Evolutionary conservation across 495 filamentous ascomycete species (phyloP).

Genomic region (Aspergillus bridgeri): DNA sequence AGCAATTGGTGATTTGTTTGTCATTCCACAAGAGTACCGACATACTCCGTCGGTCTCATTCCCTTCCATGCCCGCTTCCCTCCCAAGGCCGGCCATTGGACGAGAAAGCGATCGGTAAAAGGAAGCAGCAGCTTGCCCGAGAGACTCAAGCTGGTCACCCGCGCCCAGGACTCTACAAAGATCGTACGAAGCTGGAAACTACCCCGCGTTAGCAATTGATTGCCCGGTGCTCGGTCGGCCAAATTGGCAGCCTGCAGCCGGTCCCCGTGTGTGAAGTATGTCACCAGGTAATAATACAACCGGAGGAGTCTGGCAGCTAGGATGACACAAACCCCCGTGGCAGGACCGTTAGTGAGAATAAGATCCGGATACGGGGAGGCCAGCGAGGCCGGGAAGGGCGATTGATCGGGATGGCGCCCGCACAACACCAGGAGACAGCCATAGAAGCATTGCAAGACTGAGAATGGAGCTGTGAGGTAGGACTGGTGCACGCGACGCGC

Average conservation of each 20-base stretch:
- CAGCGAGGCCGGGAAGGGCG: slow-evolving; percentile 15
- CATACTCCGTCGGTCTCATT: slow-evolving; percentile 42
- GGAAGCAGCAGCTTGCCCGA: slow-evolving; percentile 69
- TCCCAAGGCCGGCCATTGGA: slow-evolving; percentile 66
- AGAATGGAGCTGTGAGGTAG: slow-evolving; percentile 61
- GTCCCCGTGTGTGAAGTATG: slow-evolving; percentile 3
- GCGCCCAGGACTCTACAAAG: slow-evolving; percentile 90
- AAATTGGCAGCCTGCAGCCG: not conserved
- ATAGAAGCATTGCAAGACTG: slow-evolving; percentile 55
- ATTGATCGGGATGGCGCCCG: slow-evolving; percentile 33
- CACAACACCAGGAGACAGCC: slow-evolving; percentile 42
- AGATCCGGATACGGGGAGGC: slow-evolving; percentile 59
- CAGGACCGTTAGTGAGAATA: slow-evolving; percentile 86
- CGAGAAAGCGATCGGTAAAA: slow-evolving; percentile 66
- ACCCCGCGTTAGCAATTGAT: not conserved
- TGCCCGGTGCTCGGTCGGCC: not conserved
- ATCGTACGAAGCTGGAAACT: slow-evolving; percentile 61
- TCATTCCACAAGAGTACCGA: slow-evolving; percentile 46
- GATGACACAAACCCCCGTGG: slow-evolving; percentile 76
- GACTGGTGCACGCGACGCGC: slow-evolving; percentile 77
- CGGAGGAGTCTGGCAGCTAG: slow-evolving; percentile 65
- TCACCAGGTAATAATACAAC: slow-evolving; percentile 38
- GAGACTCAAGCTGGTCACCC: slow-evolving; percentile 73
- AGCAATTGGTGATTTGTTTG: not conserved
- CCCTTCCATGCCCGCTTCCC: slow-evolving; percentile 41